Evolutionary conservation across 2,329 filamentous ascomycete species (phyloP), one percentile per base, ranked within the genome.

Genomic region (Metarhizium rileyi): DNA sequence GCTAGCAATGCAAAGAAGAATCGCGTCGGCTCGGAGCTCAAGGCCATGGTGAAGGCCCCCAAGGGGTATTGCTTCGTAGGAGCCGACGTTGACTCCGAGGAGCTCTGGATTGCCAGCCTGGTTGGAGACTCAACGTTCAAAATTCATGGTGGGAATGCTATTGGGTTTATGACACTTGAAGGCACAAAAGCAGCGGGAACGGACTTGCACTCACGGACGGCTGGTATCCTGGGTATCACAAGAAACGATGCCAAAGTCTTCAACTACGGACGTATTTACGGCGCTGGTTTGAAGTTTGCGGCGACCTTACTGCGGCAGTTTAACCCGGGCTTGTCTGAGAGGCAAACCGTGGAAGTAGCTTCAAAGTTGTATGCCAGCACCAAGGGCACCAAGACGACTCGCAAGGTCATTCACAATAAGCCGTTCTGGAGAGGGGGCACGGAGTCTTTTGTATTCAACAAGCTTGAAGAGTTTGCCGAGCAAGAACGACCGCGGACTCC

Each of bases 131-230:
- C 93, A 3, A 90, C 90, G 23, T 98, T 98, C 71, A 86, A 89
- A 61, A 74, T 98, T 1, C 93, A 98, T 58, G 94, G 93, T 40
- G 94, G 93, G 48, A 97, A 96, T 63, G 93, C 94, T 1, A 87
- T 98, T 51, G 93, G 94, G 0, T 98, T 98, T 72, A 98, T 98
- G 94, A 98, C 93, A 0, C 74, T 98, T 1, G 94, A 98, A 70
- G 91, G 93, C 14, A 93, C 89, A 46, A 97, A 98, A 68, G 84
- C 89, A 5, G 89, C 87, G 3, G 91, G 91, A 4, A 98, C 91
- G 0, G 91, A 98, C 66, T 70, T 97, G 50, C 91, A 98, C 67
- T 96, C 90, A 6, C 87, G 91, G 28, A 98, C 93, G 26, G 94
- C 93, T 1, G 77, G 78, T 5, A 98, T 98, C 50, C 69, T 98